Evolutionary conservation across 495 filamentous ascomycete genomes (phyloP).

Genomic region (Aspergillus conjunctus): DNA sequence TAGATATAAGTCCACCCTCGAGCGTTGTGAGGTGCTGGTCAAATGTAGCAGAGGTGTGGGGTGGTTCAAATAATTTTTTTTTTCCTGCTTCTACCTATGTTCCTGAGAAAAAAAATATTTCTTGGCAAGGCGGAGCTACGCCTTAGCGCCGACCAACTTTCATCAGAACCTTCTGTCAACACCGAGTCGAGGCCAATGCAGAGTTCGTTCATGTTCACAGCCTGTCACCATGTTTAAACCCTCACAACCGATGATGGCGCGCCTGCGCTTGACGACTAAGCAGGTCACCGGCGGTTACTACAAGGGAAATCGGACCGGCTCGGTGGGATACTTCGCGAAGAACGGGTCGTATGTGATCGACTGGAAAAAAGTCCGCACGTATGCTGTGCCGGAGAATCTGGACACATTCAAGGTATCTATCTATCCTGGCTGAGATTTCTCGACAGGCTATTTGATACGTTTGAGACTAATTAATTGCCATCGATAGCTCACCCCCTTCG

Average conservation of each 20-base stretch:
- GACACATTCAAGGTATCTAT: constrained; percentile 66
- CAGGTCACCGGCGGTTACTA: constrained; percentile 91
- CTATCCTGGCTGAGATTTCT: neutral
- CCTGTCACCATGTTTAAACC: constrained; percentile 61
- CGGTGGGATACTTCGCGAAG: constrained; percentile 84
- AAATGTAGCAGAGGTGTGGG: constrained; percentile 17
- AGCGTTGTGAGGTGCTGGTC: constrained; percentile 3
- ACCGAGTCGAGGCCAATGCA: constrained; percentile 4
- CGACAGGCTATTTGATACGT: neutral
- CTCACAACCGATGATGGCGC: constrained; percentile 66
- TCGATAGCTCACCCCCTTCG: constrained; percentile 81
- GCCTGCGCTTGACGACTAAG: constrained; percentile 84
- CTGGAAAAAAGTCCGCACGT: constrained; percentile 85
- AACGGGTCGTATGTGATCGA: constrained; percentile 83
- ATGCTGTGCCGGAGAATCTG: constrained; percentile 72
- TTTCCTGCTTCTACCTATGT: too few relatives aligned
- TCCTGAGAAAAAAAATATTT: constrained; percentile 39
- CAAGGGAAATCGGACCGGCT: constrained; percentile 88
- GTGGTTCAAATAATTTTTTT: constrained; percentile 33
- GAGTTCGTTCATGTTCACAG: neutral
- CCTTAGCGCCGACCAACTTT: constrained; percentile 34
- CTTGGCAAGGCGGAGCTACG: constrained; percentile 38
- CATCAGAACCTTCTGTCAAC: constrained; percentile 21
- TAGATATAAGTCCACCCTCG: neutral
- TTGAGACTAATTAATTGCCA: constrained; percentile 30